Evolutionary conservation across 192 early-diverging fungal genomes (phyloP).

Genomic region (Radiomyces spectabilis): DNA sequence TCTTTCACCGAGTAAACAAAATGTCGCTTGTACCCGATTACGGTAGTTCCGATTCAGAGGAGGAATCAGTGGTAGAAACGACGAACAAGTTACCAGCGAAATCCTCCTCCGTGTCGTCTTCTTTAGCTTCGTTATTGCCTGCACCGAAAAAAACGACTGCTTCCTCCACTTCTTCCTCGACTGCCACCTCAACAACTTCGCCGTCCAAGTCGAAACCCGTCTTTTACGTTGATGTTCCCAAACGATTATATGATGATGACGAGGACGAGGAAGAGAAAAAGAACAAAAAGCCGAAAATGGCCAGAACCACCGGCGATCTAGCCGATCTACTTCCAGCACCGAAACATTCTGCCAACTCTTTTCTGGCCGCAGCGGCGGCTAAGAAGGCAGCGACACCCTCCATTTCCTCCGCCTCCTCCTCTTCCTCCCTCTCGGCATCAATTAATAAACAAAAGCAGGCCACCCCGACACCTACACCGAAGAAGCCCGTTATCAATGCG

Average conservation of each 20-base stretch:
- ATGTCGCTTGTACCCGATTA: neutral
- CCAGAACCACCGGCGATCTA: neutral
- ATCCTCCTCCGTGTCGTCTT: no score
- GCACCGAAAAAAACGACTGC: neutral
- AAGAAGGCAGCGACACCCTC: neutral
- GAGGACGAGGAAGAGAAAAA: neutral
- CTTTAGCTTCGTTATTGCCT: no score
- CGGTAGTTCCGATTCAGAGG: neutral
- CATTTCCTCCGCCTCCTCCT: neutral
- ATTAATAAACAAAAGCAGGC: neutral
- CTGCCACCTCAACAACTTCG: neutral
- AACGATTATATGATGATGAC: neutral
- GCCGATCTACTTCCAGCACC: slow-evolving; percentile 2
- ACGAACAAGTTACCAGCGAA: no score
- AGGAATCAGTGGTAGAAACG: no score
- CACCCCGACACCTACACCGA: neutral
- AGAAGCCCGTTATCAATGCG: neutral
- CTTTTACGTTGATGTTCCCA: neutral
- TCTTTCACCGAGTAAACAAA: no score
- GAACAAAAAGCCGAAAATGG: neutral
- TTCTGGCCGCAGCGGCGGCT: neutral
- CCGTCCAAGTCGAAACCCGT: neutral
- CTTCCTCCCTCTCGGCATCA: neutral
- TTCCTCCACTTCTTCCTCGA: neutral
- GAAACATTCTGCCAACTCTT: neutral